Percentiles rank a stretch among this genome's conserved stretches.
Evolutionary conservation across 2,329 filamentous ascomycete genomes (phyloP).

Genomic region (Trichoderma endophyticum): DNA sequence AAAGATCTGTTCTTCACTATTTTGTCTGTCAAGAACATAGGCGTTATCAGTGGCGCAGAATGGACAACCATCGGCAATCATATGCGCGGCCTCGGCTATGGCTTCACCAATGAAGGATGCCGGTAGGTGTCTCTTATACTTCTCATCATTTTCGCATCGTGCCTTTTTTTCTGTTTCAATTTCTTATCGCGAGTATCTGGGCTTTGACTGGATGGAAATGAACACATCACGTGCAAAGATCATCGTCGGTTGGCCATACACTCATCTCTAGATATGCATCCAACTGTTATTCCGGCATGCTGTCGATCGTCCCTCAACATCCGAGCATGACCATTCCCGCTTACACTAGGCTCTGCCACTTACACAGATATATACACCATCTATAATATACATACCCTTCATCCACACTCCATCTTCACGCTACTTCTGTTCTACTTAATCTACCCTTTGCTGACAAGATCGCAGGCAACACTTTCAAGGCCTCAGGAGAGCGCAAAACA

Average conservation of each 20-base stretch:
- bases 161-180: background rate
- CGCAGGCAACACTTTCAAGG: conserved; percentile 60
- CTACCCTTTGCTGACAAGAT: conserved; percentile 2
- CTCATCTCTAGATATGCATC: background rate
- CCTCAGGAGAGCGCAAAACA: conserved; percentile 53
- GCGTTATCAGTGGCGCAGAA: conserved; percentile 60
- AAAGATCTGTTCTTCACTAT: conserved; percentile 64
- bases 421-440: background rate
- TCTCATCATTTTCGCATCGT: background rate
- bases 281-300: too few relatives aligned
- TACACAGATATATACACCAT: background rate
- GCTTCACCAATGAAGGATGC: conserved; percentile 63
- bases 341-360: background rate
- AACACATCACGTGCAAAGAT: background rate
- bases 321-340: background rate
- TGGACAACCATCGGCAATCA: conserved; percentile 61
- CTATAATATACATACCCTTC: background rate
- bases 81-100: conserved; percentile 58
- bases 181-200: background rate
- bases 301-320: background rate
- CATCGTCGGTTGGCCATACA: background rate
- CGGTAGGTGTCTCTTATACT: conserved; percentile 45
- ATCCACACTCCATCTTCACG: background rate
- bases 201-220: background rate
- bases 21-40: conserved; percentile 60